Percentiles rank a stretch among this genome's conserved stretches.
These are phyloP conservation scores for Mortierella sp. DNA, from an alignment of 371 early-diverging fungal species.

Conservation along the genomic window DNA sequence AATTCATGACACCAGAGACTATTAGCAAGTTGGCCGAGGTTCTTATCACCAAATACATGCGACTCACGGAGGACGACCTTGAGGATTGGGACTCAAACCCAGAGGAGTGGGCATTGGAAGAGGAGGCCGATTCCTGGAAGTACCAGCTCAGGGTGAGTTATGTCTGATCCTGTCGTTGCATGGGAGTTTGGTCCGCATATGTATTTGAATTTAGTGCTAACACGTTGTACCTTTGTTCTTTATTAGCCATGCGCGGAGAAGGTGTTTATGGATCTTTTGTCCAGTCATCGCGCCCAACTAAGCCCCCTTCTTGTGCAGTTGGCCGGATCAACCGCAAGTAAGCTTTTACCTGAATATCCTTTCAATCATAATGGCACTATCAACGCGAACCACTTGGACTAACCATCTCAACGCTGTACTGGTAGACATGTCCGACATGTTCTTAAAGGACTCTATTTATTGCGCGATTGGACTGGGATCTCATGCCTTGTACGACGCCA, in stretches of 20 bases:
- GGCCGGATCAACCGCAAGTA: conserved; percentile 74
- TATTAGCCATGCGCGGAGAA: conserved; percentile 87
- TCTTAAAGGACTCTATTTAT: conserved; percentile 89
- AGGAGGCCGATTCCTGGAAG: conserved; percentile 91
- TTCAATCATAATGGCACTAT: neutral
- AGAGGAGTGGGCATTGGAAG: conserved; percentile 86
- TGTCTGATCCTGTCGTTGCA: neutral
- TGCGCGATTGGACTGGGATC: conserved; percentile 87
- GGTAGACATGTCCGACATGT: conserved; percentile 66
- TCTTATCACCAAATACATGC: conserved; percentile 83
- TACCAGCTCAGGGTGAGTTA: conserved; percentile 80
- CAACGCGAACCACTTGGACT: neutral
- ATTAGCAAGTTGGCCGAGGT: conserved; percentile 75
- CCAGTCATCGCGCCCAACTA: conserved; percentile 72
- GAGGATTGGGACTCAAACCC: conserved; percentile 90
- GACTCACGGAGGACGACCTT: conserved; percentile 78
- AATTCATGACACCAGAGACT: conserved; percentile 81
- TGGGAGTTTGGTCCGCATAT: neutral
- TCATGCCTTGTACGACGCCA: conserved; percentile 83
- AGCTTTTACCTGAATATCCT: conserved; percentile 12
- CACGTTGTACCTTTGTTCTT: neutral
- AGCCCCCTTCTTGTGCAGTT: conserved; percentile 77
- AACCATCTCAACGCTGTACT: neutral
- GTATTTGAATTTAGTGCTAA: neutral
- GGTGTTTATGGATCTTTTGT: conserved; percentile 83